phyloP scores from a whole-genome alignment of 2,329 filamentous ascomycete genomes.

The Didymella arachidicola region DNA sequence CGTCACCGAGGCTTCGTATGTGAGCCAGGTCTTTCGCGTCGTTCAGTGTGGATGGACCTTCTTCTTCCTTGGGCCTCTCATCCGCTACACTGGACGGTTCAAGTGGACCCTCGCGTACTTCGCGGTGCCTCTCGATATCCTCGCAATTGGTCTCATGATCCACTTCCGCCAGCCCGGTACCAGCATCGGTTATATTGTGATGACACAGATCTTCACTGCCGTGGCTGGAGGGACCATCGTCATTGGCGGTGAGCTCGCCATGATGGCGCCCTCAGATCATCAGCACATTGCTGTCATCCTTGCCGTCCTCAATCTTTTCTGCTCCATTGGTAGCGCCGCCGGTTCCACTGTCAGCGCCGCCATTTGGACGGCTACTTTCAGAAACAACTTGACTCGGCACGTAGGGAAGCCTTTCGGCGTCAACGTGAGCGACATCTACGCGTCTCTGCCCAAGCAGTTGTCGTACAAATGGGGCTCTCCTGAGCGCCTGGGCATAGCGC shows the following conservation, averaged over 20 bases:
- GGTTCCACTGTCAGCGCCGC: slow-evolving; percentile 64
- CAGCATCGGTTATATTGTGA: slow-evolving; percentile 39
- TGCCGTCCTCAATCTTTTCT: slow-evolving; percentile 64
- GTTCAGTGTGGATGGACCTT: slow-evolving; percentile 31
- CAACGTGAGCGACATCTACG: slow-evolving; percentile 55
- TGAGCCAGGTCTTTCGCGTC: slow-evolving; percentile 44
- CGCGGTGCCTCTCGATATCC: slow-evolving; percentile 31
- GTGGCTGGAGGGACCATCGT: slow-evolving; percentile 35
- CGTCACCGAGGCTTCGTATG: slow-evolving; percentile 43
- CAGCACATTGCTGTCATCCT: slow-evolving; percentile 31
- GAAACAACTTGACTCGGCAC: slow-evolving; percentile 53
- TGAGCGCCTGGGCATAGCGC: slow-evolving; percentile 51
- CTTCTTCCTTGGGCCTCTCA: slow-evolving; percentile 27
- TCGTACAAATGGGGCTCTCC: slow-evolving; percentile 59
- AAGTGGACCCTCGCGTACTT: slow-evolving; percentile 30
- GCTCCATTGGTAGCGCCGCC: slow-evolving; percentile 59
- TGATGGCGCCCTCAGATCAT: slow-evolving; percentile 30
- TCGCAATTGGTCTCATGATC: slow-evolving; percentile 38
- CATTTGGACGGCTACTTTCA: slow-evolving; percentile 68
- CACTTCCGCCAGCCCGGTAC: slow-evolving; percentile 36
- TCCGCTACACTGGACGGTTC: slow-evolving; percentile 29
- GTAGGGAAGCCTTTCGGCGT: slow-evolving; percentile 52
- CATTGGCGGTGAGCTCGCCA: slow-evolving; percentile 31
- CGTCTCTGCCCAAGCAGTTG: slow-evolving; percentile 62
- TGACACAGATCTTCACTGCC: slow-evolving; percentile 39